Evolutionary conservation across 441 rosid genomes (phyloP).

Genomic region (Gossypium schwendimanii): DNA sequence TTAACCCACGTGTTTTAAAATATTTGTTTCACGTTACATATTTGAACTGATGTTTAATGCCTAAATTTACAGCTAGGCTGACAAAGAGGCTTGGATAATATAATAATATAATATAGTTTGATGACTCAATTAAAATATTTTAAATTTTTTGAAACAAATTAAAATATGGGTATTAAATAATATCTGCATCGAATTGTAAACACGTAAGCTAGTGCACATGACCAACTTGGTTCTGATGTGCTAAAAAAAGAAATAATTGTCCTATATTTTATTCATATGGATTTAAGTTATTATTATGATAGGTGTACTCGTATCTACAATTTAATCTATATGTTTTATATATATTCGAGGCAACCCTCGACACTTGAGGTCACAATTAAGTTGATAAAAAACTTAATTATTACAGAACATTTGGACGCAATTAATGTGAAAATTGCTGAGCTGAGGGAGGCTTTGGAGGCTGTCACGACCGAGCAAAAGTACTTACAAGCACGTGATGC

Average conservation of each 20-base stretch:
- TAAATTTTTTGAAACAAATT: too few relatives aligned
- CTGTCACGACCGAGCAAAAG: slow-evolving; percentile 85
- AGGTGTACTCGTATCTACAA: accelerated
- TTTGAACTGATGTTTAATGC: background rate
- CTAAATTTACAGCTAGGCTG: too few relatives aligned
- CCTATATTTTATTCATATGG: too few relatives aligned
- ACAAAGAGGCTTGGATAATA: too few relatives aligned
- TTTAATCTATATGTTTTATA: background rate
- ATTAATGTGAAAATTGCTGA: slow-evolving; percentile 91
- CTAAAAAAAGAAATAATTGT: too few relatives aligned
- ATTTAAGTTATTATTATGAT: background rate
- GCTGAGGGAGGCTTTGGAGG: slow-evolving; percentile 84
- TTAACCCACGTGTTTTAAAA: too few relatives aligned
- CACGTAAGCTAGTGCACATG: too few relatives aligned
- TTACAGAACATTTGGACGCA: slow-evolving; percentile 85
- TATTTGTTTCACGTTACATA: background rate
- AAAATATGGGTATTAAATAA: too few relatives aligned
- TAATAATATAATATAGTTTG: too few relatives aligned
- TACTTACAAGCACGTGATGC: slow-evolving; percentile 86
- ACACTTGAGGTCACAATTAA: background rate
- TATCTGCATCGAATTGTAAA: too few relatives aligned
- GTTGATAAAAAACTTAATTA: background rate
- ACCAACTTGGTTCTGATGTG: too few relatives aligned
- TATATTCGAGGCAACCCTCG: background rate
- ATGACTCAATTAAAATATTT: too few relatives aligned